phyloP scores from a whole-genome alignment of 2,329 filamentous ascomycete genomes.

The Tolypocladium pustulatum region DNA sequence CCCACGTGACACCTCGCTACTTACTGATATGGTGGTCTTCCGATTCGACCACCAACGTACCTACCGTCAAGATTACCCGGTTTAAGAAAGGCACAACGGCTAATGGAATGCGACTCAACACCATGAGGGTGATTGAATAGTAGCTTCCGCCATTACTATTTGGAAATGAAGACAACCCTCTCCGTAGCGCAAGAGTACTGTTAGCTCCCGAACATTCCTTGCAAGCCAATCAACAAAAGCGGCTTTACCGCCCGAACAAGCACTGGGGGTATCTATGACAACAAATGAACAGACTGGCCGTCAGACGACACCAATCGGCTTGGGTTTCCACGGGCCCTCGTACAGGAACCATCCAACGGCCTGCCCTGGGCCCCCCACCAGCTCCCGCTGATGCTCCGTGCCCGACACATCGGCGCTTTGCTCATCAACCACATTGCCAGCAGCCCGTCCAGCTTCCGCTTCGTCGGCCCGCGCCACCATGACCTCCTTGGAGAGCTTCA shows the following conservation, averaged over 20 bases:
- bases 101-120: background rate
- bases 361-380: slow-evolving; percentile 6
- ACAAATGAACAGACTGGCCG: background rate
- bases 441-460: background rate
- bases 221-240: background rate
- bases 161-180: background rate
- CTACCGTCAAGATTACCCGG: background rate
- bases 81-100: background rate
- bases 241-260: background rate
- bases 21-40: background rate
- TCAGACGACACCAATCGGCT: slow-evolving; percentile 45
- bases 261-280: background rate
- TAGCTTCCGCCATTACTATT: background rate
- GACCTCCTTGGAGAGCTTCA: slow-evolving; percentile 33
- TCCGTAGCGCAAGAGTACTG: no score
- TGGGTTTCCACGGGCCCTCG: slow-evolving; percentile 43
- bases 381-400: slow-evolving; percentile 1
- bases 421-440: background rate
- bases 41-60: background rate
- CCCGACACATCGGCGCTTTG: background rate
- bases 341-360: slow-evolving; percentile 35
- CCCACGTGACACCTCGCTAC: slow-evolving; percentile 1
- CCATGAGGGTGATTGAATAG: background rate
- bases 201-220: background rate
- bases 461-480: slow-evolving; percentile 14